Conservation (phyloP, 257 asterid genomes). For the Coffea eugenioides region DNA sequence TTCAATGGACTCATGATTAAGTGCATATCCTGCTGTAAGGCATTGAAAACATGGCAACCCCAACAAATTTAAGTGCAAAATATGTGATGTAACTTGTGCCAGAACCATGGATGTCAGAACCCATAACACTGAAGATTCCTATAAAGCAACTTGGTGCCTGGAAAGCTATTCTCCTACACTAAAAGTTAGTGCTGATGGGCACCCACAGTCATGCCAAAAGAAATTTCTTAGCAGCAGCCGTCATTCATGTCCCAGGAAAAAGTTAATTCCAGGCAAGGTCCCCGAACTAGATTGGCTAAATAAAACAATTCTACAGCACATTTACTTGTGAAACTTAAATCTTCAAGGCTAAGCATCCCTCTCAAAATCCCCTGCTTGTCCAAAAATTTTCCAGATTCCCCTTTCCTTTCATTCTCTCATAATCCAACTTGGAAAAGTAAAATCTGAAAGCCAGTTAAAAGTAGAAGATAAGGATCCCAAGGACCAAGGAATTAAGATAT, state of each 20-base stretch:
- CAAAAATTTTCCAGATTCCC: not conserved
- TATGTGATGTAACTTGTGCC: not conserved
- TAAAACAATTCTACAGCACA: not conserved
- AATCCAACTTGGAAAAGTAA: not conserved
- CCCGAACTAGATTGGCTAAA: not conserved
- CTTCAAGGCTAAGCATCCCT: not conserved
- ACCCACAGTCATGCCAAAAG: not conserved
- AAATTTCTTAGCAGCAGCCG: slow-evolving; percentile 2
- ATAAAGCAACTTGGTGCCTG: not conserved
- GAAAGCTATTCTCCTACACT: not conserved
- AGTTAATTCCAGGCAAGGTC: not conserved
- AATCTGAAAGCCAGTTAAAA: not conserved
- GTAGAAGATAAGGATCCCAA: not conserved
- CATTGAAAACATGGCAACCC: not conserved
- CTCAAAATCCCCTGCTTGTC: not conserved
- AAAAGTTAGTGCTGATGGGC: not conserved
- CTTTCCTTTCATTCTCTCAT: not conserved
- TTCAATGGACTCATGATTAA: not conserved
- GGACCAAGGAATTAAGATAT: not conserved
- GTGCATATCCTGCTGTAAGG: slow-evolving; percentile 9
- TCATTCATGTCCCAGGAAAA: not conserved
- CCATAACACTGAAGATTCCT: not conserved
- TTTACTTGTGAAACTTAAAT: not conserved
- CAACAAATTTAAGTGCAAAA: not conserved
- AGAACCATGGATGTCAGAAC: slow-evolving; percentile 2